Evolutionary conservation across 805 yeast genomes (phyloP).

Genomic region (Ogataea corticis): DNA sequence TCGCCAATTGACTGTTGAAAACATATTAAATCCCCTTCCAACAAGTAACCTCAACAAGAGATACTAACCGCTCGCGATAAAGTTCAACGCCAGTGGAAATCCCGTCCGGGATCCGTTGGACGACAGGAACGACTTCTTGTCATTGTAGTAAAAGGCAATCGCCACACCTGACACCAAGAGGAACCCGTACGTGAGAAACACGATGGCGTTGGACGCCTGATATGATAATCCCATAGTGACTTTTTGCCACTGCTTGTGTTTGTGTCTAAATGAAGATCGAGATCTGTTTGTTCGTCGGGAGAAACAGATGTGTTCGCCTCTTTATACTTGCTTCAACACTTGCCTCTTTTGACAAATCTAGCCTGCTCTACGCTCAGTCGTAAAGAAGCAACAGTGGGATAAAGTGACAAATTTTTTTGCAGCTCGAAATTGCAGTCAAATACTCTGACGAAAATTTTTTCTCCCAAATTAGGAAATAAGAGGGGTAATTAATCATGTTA

Average conservation of each 20-base stretch:
- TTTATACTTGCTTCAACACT: conserved; percentile 2
- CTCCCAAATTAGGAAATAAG: background rate
- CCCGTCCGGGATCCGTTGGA: conserved; percentile 82
- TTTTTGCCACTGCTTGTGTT: background rate
- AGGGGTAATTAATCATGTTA: background rate
- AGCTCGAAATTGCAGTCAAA: background rate
- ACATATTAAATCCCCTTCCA: conserved; percentile 10
- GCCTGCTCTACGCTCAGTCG: too few relatives aligned
- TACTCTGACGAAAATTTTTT: background rate
- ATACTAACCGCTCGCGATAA: conserved; percentile 85
- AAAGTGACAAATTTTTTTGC: background rate
- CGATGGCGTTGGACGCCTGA: conserved; percentile 59
- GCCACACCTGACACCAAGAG: conserved; percentile 54
- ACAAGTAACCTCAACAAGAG: background rate
- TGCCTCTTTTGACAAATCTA: background rate
- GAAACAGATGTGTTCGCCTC: conserved; percentile 4
- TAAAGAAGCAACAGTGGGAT: background rate
- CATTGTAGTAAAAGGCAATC: conserved; percentile 59
- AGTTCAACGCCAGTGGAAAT: conserved; percentile 80
- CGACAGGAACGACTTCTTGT: conserved; percentile 60
- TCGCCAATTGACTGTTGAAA: conserved; percentile 15
- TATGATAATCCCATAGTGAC: conserved; percentile 38
- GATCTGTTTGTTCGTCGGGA: background rate
- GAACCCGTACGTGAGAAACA: conserved; percentile 59
- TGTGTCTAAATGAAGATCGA: background rate